Base-by-base conservation (phyloP, 164 flowering plant genomes). In the Litsea cubeba region DNA sequence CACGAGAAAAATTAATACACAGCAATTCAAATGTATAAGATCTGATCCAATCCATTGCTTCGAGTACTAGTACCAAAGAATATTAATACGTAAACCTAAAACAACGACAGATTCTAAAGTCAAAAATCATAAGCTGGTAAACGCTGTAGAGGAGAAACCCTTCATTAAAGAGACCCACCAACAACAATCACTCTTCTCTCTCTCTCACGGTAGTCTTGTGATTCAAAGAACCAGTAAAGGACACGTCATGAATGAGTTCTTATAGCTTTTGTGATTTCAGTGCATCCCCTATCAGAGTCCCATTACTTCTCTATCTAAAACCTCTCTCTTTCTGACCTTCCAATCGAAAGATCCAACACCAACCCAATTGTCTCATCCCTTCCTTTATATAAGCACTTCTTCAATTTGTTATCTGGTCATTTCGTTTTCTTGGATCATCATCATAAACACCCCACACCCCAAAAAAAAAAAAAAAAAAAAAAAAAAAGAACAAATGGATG, bases 401-500 rank as follows among this genome's bases (percentile, higher is more conserved):
- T 46, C 24, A 68, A 35, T 22, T 51, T 35, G 30, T 67, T 23
- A 67, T 67, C 20, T 28, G 11, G 5, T 69, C 28, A 6, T 22
- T 22, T 5, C 5, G 2, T 6, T 49, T 18, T 58, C 62, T 69
- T 22, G 3, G 22, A 40, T 18, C 35, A n/a, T 10, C 50, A 32
- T 68, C 71, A 22, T 35, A 14, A 18, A 35, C 18, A 7, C 7
- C n/a, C n/a, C n/a, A n/a, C n/a, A n/a, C n/a, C n/a, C n/a, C n/a
- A n/a, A n/a, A n/a, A n/a, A n/a, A 18, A 12, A 17, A 24, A 26
- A 57, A 3, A 54, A 17, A 70, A 23, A 24, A 14, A 1, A 17
- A 7, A 35, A 50, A 8, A 25, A 65, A 12, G 51, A 25, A 20
- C 2, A 57, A 30, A 85, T 87, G 87, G 89, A 79, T 26, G 86